Evolutionary conservation across 2,329 filamentous ascomycete species (phyloP), one percentile per base, ranked within the genome.

Genomic region (Hirsutella rhossiliensis): DNA sequence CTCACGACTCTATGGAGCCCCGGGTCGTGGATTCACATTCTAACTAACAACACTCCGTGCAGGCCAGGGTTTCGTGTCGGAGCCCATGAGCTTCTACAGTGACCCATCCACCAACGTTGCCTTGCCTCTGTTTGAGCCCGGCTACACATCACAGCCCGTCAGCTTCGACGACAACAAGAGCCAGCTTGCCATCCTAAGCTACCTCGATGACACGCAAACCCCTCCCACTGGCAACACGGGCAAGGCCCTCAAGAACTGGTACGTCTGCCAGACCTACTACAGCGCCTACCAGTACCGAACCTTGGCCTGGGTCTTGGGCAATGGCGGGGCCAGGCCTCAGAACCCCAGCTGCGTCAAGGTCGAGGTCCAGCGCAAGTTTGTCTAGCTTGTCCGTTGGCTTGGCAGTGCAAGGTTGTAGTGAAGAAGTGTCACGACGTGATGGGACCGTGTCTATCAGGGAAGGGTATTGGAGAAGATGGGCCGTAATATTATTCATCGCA

Each of bases 281-380:
- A 5, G 17, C 8, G 44, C 47, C 17, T 54, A 53, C 45, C 43
- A 39, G 5, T 52, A 52, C 43, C 36, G 37, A 19, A 49, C 47
- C 18, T 42, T 55, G 11, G 42, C 18, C 38, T 55, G 53, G 52
- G 43, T 49, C 9, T 18, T 50, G 18, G 50, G 50, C 34, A 44
- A 27, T 27, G 45, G 41, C 18, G 43, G 27, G 13, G 43, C n/a
- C 17, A 45, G 48, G 43, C 51, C 52, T 7, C 50, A 55, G 45
- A 54, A 53, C 43, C 52, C 52, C 4, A 52, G 44, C 43, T 54
- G 51, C 48, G 40, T 49, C 44, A 50, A 50, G 44, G 48, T 55
- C n/a, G 45, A 50, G 38, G 52, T 55, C 13, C 42, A 41, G 42
- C 43, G 51, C 20, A 41, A 48, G 42, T 54, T 50, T 42, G 28